phyloP scores from a whole-genome alignment of 2,329 filamentous ascomycete species.

The Taxawa tesnikishii region DNA sequence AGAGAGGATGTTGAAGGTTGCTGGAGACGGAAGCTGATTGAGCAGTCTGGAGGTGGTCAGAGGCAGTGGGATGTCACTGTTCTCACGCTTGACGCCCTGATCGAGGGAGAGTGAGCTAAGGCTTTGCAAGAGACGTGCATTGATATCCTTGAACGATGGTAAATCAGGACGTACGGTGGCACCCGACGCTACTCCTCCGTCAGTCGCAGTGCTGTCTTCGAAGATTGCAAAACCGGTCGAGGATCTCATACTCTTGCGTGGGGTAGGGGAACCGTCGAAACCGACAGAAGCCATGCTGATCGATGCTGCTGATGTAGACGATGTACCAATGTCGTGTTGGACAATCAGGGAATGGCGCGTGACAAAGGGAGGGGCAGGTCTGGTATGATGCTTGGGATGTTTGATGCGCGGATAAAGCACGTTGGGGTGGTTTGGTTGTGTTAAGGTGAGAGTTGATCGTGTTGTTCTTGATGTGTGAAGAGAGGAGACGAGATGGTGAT shows the following conservation, averaged over 20 bases:
- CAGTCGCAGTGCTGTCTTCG: conserved; percentile 1
- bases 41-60: conserved; percentile 23
- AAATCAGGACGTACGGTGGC: not conserved
- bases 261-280: conserved; percentile 27
- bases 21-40: conserved; percentile 15
- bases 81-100: conserved; percentile 1
- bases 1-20: too few relatives aligned
- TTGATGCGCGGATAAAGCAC: too few relatives aligned
- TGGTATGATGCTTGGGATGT: conserved; percentile 2
- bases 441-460: too few relatives aligned
- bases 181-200: not conserved
- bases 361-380: not conserved
- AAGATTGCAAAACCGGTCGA: conserved; percentile 13
- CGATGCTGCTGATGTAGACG: not conserved
- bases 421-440: too few relatives aligned
- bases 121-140: too few relatives aligned
- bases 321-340: too few relatives aligned
- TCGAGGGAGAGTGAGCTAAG: not conserved
- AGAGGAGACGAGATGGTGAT: too few relatives aligned
- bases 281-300: conserved; percentile 18
- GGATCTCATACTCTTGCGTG: conserved; percentile 24
- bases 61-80: conserved; percentile 13
- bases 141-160: too few relatives aligned
- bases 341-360: not conserved
- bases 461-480: too few relatives aligned